Conservation (phyloP, 805 yeast genomes). For the Starmerella bombi region DNA sequence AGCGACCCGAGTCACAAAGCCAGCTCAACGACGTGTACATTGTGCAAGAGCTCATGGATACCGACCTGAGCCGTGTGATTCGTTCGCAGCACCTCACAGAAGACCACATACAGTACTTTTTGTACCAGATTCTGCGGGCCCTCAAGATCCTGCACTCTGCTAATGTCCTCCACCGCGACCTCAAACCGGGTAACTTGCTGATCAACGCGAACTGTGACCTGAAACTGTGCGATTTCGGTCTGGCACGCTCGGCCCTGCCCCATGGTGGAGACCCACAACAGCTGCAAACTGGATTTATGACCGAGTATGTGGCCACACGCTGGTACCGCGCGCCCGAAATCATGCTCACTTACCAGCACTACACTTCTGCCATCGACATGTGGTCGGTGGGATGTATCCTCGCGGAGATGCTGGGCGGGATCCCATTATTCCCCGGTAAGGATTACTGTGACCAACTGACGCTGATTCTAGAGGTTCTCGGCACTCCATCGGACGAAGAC, state of each 20-base stretch:
- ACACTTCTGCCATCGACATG: constrained; percentile 90
- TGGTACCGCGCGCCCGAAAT: constrained; percentile 99
- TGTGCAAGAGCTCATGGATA: constrained; percentile 80
- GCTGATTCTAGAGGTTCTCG: constrained; percentile 72
- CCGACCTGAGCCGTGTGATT: constrained; percentile 96
- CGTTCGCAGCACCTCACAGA: constrained; percentile 88
- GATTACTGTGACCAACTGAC: constrained; percentile 93
- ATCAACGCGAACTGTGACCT: constrained; percentile 95
- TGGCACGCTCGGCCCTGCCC: constrained; percentile 59
- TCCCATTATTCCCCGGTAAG: constrained; percentile 85
- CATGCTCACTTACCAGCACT: constrained; percentile 85
- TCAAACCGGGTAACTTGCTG: constrained; percentile 84
- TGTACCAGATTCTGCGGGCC: constrained; percentile 86
- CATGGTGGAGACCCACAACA: constrained; percentile 52
- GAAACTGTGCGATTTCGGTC: constrained; percentile 91
- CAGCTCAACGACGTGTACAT: constrained; percentile 76
- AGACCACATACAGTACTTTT: constrained; percentile 85
- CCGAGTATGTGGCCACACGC: constrained; percentile 95
- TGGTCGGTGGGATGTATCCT: constrained; percentile 98
- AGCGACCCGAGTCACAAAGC: constrained; percentile 64
- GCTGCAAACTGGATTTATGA: constrained; percentile 80
- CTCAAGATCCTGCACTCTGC: constrained; percentile 80
- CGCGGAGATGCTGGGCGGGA: constrained; percentile 84
- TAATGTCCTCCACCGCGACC: constrained; percentile 83
- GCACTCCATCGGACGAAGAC: constrained; percentile 78